Base-by-base conservation (phyloP, 1,139 yeast species). In the Hyphopichia burtonii region DNA sequence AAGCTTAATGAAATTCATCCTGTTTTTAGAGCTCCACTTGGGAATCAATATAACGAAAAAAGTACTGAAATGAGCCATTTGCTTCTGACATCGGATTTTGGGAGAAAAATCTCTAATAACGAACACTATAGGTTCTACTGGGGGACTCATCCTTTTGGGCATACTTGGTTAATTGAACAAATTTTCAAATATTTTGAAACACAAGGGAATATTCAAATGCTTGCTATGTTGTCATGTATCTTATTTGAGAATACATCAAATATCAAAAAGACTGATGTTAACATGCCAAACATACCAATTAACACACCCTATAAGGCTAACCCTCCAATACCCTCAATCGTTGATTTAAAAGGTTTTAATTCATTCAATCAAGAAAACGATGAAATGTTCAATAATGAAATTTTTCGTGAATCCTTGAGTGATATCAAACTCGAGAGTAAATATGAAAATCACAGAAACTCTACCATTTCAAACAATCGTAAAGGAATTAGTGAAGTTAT, bases 101-200 rank as follows among this genome's bases (percentile, higher is more conserved):
- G 58, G 2, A 52, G 55, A 34, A 55, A 50, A 23, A 18, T 53
- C 3, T 42, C 49, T 31, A n/a, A 22, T 18, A 41, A 44, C 23
- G 41, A 48, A 3, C 53, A 45, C 18, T 60, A 65, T 43, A 57
- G 71, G 18, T 78, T 80, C 46, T 77, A 72, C 48, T 90, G 97
- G 96, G 93, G 91, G 0, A 65, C 77, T 4, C 96, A 88, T 59
- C 93, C 94, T 0, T 78, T 85, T 59, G 96, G 96, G 0, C 77
- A 82, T 39, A 57, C 74, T 4, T 83, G 93, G 86, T 65, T 89
- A n/a, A 70, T 89, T 0, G 72, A 73, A 31, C 80, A 82, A 48
- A 67, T 90, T 38, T 71, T 91, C 56, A 59, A 65, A 1, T 83
- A 84, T 52, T 90, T 84, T 55, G 94, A 85, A 53, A 63, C 55